Evolutionary conservation across 1,284 basidiomycete genomes (phyloP).

Genomic region (Cryptococcus neoformans): DNA sequence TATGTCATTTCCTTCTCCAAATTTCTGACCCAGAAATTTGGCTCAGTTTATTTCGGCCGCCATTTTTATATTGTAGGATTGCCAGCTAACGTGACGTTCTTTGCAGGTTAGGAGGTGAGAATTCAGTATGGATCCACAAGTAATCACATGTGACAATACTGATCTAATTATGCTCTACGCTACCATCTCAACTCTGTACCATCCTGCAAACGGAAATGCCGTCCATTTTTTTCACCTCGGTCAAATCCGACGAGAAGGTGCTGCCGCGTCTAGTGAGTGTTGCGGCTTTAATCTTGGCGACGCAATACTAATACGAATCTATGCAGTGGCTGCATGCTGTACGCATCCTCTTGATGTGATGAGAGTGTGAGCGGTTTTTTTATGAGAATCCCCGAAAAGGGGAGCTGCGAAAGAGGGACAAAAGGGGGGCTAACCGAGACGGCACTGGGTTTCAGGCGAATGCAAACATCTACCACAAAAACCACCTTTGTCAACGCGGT

Average conservation of each 20-base stretch:
- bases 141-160: background rate
- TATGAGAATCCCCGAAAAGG: too few species aligned
- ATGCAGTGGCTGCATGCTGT: conserved; percentile 73
- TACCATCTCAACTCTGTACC: background rate
- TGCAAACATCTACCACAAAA: conserved; percentile 42
- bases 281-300: background rate
- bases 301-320: conserved; percentile 6
- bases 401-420: background rate
- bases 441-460: conserved; percentile 25
- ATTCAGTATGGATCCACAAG: background rate
- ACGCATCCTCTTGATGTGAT: conserved; percentile 83
- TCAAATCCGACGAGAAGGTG: conserved; percentile 18
- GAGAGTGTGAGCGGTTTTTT: conserved; percentile 61
- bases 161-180: background rate
- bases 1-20: conserved; percentile 10
- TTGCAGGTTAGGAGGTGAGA: conserved; percentile 23
- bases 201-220: background rate
- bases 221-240: conserved; percentile 6
- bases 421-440: background rate
- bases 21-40: background rate
- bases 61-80: background rate
- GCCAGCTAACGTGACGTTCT: background rate
- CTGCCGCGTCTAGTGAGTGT: conserved; percentile 34
- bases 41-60: background rate
- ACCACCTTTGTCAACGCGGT: conserved; percentile 31